These are phyloP conservation scores for Leishmania tarentolae DNA, from an alignment of 208 protist genomes.

Conservation along the genomic window DNA sequence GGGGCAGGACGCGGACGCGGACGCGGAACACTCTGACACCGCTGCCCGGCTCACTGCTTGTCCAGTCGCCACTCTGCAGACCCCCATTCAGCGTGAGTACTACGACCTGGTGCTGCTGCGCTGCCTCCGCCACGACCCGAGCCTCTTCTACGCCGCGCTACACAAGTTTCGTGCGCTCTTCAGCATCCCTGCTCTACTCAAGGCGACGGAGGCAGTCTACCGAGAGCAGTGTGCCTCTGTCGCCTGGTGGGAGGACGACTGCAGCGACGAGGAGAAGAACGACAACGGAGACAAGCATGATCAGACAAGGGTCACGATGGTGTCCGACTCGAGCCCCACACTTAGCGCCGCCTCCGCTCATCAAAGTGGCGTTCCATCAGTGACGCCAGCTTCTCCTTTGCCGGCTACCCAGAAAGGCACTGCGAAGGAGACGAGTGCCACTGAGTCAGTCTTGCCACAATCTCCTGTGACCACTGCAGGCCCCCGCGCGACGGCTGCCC, in stretches of 20 bases:
- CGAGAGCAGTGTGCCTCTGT: slow-evolving; percentile 22
- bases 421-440: neutral
- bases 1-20: neutral
- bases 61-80: slow-evolving; percentile 15
- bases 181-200: slow-evolving; percentile 39
- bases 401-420: neutral
- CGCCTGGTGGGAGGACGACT: slow-evolving; percentile 20
- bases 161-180: slow-evolving; percentile 34
- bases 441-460: neutral
- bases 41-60: neutral
- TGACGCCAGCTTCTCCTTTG: neutral
- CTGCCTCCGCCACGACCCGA: slow-evolving; percentile 43
- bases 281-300: neutral
- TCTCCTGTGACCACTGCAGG: neutral
- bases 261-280: slow-evolving; percentile 9
- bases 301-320: neutral
- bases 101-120: slow-evolving; percentile 77
- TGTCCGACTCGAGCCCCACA: neutral
- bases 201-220: slow-evolving; percentile 46
- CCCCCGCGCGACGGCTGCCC: neutral
- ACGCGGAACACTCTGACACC: neutral
- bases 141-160: slow-evolving; percentile 35
- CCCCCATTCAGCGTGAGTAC: slow-evolving; percentile 52
- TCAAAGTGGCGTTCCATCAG: neutral
- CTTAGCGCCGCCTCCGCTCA: neutral